Evolutionary conservation across 306 rosid genomes (phyloP).

Genomic region (Vigna unguiculata): DNA sequence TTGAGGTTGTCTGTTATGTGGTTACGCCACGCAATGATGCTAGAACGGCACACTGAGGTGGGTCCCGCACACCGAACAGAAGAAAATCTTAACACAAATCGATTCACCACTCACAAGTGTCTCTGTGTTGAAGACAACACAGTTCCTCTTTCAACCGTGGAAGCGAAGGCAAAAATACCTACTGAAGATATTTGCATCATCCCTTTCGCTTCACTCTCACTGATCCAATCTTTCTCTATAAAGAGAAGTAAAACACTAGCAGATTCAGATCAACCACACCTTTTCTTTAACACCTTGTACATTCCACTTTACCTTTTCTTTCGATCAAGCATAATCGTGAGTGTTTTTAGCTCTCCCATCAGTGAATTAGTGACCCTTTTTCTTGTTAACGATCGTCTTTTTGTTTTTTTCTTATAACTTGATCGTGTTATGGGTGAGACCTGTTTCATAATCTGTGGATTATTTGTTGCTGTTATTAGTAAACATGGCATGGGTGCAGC

Average conservation of each 20-base stretch:
- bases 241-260: neutral
- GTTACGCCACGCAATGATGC: neutral
- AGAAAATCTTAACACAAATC: neutral
- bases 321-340: neutral
- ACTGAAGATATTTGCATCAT: neutral
- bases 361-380: neutral
- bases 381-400: neutral
- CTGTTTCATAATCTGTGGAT: neutral
- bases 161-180: conserved; percentile 27
- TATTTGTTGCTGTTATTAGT: neutral
- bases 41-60: neutral
- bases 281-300: neutral
- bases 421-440: neutral
- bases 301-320: neutral
- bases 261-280: neutral
- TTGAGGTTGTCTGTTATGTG: neutral
- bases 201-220: conserved; percentile 18
- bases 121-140: neutral
- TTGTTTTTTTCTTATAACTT: neutral
- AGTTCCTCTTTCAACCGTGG: conserved; percentile 31
- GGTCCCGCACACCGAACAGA: neutral
- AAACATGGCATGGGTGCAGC: neutral
- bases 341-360: neutral
- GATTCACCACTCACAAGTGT: neutral
- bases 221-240: neutral